Evolutionary conservation across 768 basidiomycete genomes (phyloP), one percentile per base, ranked within the genome.

Genomic region (Rhodotorula graminis): DNA sequence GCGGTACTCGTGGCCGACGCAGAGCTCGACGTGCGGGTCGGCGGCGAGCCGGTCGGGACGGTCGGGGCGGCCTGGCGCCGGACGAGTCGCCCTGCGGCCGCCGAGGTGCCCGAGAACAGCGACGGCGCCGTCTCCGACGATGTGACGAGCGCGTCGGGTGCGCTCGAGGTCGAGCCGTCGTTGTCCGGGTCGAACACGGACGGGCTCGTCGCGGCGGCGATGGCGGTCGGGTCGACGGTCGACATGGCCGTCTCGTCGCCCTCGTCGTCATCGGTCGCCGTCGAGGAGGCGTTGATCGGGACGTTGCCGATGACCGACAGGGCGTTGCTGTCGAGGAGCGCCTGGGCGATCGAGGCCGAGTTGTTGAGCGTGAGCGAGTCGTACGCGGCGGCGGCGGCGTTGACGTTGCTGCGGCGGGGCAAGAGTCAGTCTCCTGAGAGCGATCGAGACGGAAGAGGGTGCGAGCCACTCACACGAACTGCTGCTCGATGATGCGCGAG

Each of bases 311-410:
- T 29, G 29, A 73, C 68, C 9, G 58, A 65, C 2, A 69, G 67
- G 1, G 72, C 61, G 59, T 69, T 64, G 59, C 40, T 61, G 23
- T 61, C 59, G 47, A 69, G 70, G 64, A 86, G 81, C 33, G 84
- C 83, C 55, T 82, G 78, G 80, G 88, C 87, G 50, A 55, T 11
- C 10, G 47, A 29, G 4, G 50, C 40, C 6, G 74, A 75, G n/a
- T 84, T 81, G 69, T 88, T 87, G 29, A 84, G 80, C 58, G 85
- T 86, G 69, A n/a, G 49, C 16, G 62, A 72, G 67, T 66, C 75
- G 63, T 65, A 68, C 25, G n/a, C 12, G 49, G 72, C 65, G 0
- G 71, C 68, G 15, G 59, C 66, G 1, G 71, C 33, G 25, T 56
- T 55, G 44, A 71, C 69, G 64, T 72, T 73, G 23, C 75, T 74